phyloP scores from a whole-genome alignment of 2,329 filamentous ascomycete genomes.

The Curvularia hawaiiensis region DNA sequence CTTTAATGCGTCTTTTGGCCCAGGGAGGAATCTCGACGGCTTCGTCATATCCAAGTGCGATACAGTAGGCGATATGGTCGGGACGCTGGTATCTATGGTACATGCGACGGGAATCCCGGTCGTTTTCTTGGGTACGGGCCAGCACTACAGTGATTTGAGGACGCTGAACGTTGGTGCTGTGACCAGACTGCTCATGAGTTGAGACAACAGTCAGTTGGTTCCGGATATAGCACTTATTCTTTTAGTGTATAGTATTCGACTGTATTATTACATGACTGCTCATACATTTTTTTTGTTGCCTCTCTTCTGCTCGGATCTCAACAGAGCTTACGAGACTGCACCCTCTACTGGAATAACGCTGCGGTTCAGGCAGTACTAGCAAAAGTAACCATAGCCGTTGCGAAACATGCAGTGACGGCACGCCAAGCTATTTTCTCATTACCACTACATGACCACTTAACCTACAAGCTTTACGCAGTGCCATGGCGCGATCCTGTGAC shows the following conservation, averaged over 20 bases:
- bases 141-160: conserved; percentile 70
- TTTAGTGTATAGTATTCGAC: conserved; percentile 2
- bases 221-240: not conserved
- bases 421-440: not conserved
- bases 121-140: conserved; percentile 80
- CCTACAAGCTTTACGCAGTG: conserved; percentile 6
- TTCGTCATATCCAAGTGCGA: conserved; percentile 99
- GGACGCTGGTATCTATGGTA: conserved; percentile 93
- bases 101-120: conserved; percentile 97
- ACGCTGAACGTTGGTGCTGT: conserved; percentile 69
- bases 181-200: conserved; percentile 64
- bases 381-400: not conserved
- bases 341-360: not conserved
- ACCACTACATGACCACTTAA: not conserved
- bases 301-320: not conserved
- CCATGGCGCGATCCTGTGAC: conserved; percentile 4
- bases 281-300: not conserved
- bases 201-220: conserved; percentile 31
- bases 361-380: not conserved
- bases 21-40: conserved; percentile 80
- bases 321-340: not conserved
- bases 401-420: conserved; percentile 6
- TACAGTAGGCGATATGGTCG: conserved; percentile 99
- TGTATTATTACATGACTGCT: conserved; percentile 1
- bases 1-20: conserved; percentile 92